Evolutionary conservation across 805 yeast species (phyloP).

Genomic region (Metschnikowia aberdeeniae): DNA sequence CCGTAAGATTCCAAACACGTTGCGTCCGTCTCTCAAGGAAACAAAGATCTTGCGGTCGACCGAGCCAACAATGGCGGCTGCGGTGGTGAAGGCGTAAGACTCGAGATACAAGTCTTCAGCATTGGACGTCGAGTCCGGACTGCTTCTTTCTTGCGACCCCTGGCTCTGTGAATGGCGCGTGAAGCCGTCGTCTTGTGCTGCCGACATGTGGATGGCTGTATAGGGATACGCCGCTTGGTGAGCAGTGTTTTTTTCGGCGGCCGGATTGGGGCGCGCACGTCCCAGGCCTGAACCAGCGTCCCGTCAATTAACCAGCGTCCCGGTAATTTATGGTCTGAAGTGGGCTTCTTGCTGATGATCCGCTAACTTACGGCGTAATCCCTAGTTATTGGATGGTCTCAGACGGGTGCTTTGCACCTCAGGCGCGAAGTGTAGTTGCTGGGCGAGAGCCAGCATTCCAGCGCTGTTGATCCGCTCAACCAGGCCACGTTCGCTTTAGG

Average conservation of each 20-base stretch:
- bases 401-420: too few relatives aligned
- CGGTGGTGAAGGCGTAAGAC: constrained; percentile 79
- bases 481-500: too few relatives aligned
- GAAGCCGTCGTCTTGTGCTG: constrained; percentile 7
- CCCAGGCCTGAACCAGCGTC: background rate
- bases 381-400: too few relatives aligned
- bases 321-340: too few relatives aligned
- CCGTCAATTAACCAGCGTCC: too few relatives aligned
- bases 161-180: constrained; percentile 3
- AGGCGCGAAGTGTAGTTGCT: too few relatives aligned
- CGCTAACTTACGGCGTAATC: too few relatives aligned
- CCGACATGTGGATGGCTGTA: constrained; percentile 7
- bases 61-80: constrained; percentile 86
- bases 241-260: constrained; percentile 1
- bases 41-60: constrained; percentile 82
- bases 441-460: too few relatives aligned
- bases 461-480: too few relatives aligned
- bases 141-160: background rate
- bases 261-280: constrained; percentile 3
- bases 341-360: too few relatives aligned
- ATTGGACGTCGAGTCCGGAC: constrained; percentile 23
- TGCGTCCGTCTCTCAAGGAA: constrained; percentile 83
- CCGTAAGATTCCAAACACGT: constrained; percentile 81
- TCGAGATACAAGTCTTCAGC: constrained; percentile 63
- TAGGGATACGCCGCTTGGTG: background rate